phyloP scores from a whole-genome alignment of 768 basidiomycete species.

The Filobasidium floriforme region DNA sequence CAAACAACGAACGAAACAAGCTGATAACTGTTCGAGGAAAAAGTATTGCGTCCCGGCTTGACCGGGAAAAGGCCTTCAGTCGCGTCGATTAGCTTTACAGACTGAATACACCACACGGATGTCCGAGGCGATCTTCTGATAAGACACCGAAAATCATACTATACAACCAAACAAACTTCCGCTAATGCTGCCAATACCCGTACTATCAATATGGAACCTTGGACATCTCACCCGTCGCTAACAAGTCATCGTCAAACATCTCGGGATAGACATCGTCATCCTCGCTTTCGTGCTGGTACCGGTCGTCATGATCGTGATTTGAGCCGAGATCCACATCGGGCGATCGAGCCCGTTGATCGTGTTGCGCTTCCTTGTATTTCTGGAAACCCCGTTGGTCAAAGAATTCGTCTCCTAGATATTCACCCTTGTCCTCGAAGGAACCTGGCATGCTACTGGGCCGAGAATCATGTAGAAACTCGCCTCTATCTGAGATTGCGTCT shows the following conservation, averaged over 20 bases:
- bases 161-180: slow-evolving; percentile 4
- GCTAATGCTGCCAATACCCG: not conserved
- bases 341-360: not conserved
- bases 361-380: not conserved
- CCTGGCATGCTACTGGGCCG: slow-evolving; percentile 26
- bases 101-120: too few species aligned
- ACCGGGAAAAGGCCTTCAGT: too few species aligned
- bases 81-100: too few species aligned
- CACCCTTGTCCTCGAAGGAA: slow-evolving; percentile 18
- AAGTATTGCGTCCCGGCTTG: too few species aligned
- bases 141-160: too few species aligned
- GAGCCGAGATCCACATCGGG: slow-evolving; percentile 2
- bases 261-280: slow-evolving; percentile 57
- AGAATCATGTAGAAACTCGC: slow-evolving; percentile 17
- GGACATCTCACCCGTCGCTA: slow-evolving; percentile 75
- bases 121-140: too few species aligned
- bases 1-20: too few species aligned
- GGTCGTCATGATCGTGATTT: slow-evolving; percentile 9
- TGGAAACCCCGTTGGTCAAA: slow-evolving; percentile 21
- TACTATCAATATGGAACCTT: slow-evolving; percentile 41
- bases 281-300: slow-evolving; percentile 14
- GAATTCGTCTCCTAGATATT: slow-evolving; percentile 26
- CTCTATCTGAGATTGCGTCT: slow-evolving; percentile 42
- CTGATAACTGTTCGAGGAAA: too few species aligned
- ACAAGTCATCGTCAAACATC: slow-evolving; percentile 68